Evolutionary conservation across 129 eudicot species (phyloP), one percentile per base, ranked within the genome.

Genomic region (Ambrosia trifida): DNA sequence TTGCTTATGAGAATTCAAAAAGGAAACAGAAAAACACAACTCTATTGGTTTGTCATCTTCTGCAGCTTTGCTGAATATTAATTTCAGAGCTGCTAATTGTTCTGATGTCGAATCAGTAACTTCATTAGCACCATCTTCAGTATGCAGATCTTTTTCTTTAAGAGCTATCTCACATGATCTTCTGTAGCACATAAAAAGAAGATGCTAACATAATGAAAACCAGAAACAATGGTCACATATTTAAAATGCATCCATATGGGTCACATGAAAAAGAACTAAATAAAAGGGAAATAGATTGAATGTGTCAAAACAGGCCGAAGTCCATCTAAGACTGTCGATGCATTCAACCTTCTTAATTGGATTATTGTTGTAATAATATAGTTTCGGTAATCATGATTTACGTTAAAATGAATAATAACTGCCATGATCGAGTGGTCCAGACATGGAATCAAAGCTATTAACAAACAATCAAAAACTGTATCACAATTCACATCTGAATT

Each of bases 101-200:
- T 78, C 70, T 4, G 70, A 62, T 67, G 59, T 58, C 41, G 84
- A 76, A 47, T 46, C 46, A 4, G 0, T 31, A 41, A 61, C 67
- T 56, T 82, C 91, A 57, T 86, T 88, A 33, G 79, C 12, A 67
- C 70, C 79, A 4, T 91, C 96, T 89, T 19, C 7, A 74, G 40
- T 76, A 20, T 47, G 72, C 43, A 18, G 35, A 75, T 78, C 71
- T 72, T 85, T 87, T 69, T 87, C 90, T 69, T 56, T 54, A 31
- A 94, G 84, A 74, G 97, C 98, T 36, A 68, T 65, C 77, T 76
- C 93, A 64, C 97, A 94, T 35, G 88, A 83, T 74, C 84, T 92
- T 83, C 96, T 94, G 84, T 49, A 58, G 9, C 36, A 81, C 14
- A n/a, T n/a, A n/a, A n/a, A 76, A 9, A 85, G 17, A n/a, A 51